These are phyloP conservation scores for Euphorbia pulcherrima DNA, from an alignment of 345 rosid species.

Conservation along the genomic window DNA sequence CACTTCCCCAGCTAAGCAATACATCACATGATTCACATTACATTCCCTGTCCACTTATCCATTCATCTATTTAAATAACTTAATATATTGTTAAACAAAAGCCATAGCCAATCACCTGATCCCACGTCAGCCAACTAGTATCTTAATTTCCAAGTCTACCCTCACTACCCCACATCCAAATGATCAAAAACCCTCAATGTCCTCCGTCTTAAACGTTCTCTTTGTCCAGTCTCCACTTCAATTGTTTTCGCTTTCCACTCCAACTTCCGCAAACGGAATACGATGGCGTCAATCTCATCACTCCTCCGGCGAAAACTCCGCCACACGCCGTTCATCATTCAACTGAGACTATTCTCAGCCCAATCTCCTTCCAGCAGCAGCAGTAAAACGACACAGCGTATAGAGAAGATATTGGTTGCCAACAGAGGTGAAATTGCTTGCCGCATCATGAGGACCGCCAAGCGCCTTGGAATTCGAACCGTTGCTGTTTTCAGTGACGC, in stretches of 20 bases:
- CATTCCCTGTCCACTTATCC: slow-evolving; percentile 4
- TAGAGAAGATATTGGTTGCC: slow-evolving; percentile 74
- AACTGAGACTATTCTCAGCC: slow-evolving; percentile 28
- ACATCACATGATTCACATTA: no score
- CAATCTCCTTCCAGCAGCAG: slow-evolving; percentile 11
- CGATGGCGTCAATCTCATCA: slow-evolving; percentile 51
- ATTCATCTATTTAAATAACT: background rate
- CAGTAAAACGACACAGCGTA: slow-evolving; percentile 25
- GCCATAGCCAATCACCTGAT: background rate
- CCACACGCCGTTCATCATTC: slow-evolving; percentile 28
- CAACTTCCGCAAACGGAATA: background rate
- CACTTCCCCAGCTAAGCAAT: slow-evolving; percentile 4
- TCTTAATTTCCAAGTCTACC: background rate
- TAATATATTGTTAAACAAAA: no score
- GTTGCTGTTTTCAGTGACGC: slow-evolving; percentile 92
- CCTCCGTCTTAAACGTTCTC: background rate
- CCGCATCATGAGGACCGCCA: slow-evolving; percentile 74
- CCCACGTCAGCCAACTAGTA: background rate
- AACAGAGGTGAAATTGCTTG: slow-evolving; percentile 90
- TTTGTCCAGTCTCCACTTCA: background rate
- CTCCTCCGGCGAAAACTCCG: slow-evolving; percentile 48
- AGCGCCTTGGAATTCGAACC: slow-evolving; percentile 69
- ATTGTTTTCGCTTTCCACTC: background rate
- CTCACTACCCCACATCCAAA: background rate
- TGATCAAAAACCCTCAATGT: background rate